Evolutionary conservation across 2,329 filamentous ascomycete genomes (phyloP), one percentile per base, ranked within the genome.

Genomic region (Sphaerulina musiva): DNA sequence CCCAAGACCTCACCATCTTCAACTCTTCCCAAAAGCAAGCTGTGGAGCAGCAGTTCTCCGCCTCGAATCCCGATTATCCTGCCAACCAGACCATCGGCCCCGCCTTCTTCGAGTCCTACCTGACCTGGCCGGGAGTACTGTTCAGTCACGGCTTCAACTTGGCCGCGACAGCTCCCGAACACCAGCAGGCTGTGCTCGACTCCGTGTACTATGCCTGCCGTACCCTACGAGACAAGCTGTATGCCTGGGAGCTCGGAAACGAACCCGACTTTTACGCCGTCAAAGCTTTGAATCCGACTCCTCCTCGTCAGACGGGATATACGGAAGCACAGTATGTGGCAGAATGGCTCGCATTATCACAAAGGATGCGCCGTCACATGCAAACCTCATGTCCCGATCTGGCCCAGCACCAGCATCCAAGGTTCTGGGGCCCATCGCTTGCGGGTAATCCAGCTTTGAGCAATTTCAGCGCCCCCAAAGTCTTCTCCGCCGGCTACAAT

Each of bases 141-240:
- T 85, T 78, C 68, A 74, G 75, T 1, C 80, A 85, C 62, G 83
- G 82, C 49, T 83, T 85, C 72, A 85, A 85, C 51, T 64, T 79
- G 8, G 76, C 69, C 9, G 72, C 80, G 39, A 82, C 81, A 59
- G 75, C 73, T 26, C 74, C 76, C 4, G 68, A 66, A 8, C 79
- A 76, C 3, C 76, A 77, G 68, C 67, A 77, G 32, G 78, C 77
- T 0, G 71, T 84, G 1, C 61, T 78, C 2, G 74, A 76, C 8
- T 82, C 80, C 0, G 79, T 80, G 0, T 74, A 79, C 0, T 67
- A 82, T 39, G 81, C 76, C 1, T 85, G 82, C 67, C 76, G 78
- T 59, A 78, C 80, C 2, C 68, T 85, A 2, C 67, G 68, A 5
- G 76, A 74, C 5, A 79, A 75, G 51, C 68, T 84, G 6, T 74